Percentiles rank a stretch among this genome's conserved stretches.
Conservation (phyloP, 306 rosid genomes). For the Fagus crenata region DNA sequence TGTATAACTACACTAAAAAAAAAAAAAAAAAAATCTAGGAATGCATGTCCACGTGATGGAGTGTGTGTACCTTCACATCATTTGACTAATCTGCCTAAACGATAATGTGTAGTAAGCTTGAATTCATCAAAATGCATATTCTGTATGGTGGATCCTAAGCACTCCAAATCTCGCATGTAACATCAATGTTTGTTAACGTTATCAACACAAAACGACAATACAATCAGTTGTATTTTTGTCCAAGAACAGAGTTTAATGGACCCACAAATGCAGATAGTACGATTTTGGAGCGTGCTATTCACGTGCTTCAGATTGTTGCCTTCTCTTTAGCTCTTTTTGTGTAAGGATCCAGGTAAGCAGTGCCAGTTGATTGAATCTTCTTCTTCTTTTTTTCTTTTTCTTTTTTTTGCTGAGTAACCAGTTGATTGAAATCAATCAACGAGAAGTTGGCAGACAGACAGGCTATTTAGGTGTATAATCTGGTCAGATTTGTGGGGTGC, state of each 20-base stretch:
- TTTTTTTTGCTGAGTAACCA: background rate
- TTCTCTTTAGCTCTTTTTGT: background rate
- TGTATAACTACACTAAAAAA: background rate
- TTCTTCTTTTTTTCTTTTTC: too few species aligned
- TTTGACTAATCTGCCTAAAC: background rate
- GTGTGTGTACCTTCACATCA: background rate
- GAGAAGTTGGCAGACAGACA: slow-evolving; percentile 21
- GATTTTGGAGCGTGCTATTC: background rate
- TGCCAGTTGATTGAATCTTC: background rate
- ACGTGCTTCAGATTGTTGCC: background rate
- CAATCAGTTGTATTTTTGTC: slow-evolving; percentile 19
- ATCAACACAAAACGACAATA: slow-evolving; percentile 12
- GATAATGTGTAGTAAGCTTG: background rate
- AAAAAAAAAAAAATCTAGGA: background rate
- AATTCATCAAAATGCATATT: background rate
- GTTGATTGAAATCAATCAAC: slow-evolving; percentile 1
- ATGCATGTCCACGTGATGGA: background rate
- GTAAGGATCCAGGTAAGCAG: slow-evolving; percentile 18
- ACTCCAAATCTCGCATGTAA: slow-evolving; percentile 21
- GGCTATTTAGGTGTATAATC: background rate
- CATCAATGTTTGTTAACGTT: slow-evolving; percentile 17
- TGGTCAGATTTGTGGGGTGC: too few species aligned
- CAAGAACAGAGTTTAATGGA: slow-evolving; percentile 11
- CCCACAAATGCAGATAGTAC: background rate
- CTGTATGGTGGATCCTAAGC: slow-evolving; percentile 5